Evolutionary conservation across 2,329 filamentous ascomycete species (phyloP).

Genomic region (Tolypocladium capitatum): DNA sequence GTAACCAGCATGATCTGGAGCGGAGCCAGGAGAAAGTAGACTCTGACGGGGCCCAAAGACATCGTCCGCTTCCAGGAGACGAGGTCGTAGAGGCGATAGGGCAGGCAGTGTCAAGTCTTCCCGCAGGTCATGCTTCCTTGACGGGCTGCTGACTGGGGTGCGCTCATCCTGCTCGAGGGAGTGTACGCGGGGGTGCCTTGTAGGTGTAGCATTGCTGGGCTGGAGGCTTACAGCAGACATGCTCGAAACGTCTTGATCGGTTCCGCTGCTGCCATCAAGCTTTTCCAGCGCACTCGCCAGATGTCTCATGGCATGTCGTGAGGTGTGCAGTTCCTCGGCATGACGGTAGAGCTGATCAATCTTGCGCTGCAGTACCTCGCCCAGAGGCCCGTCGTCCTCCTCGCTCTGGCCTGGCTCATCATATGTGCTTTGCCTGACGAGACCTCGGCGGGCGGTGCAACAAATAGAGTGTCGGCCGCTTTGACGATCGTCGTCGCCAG

Average conservation of each 20-base stretch:
- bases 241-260: conserved; percentile 3
- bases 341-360: conserved; percentile 19
- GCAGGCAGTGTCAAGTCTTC: not conserved
- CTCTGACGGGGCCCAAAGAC: not conserved
- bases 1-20: not conserved
- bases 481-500: conserved; percentile 13
- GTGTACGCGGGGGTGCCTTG: not conserved
- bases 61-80: not conserved
- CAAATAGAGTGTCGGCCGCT: conserved; percentile 17
- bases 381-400: conserved; percentile 5
- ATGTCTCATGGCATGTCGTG: conserved; percentile 21
- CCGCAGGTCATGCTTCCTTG: not conserved
- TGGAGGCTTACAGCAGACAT: not conserved
- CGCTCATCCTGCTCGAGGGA: not conserved
- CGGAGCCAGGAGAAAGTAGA: not conserved
- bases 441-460: conserved; percentile 11
- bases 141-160: not conserved
- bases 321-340: conserved; percentile 18
- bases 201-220: not conserved
- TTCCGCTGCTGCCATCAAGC: not conserved
- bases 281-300: conserved; percentile 9
- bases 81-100: not conserved
- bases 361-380: conserved; percentile 7
- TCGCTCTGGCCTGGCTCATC: not conserved
- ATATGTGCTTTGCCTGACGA: not conserved